A percentile compares a stretch with the other conserved stretches of the same genome.
Evolutionary conservation across 495 filamentous ascomycete species (phyloP).

Genomic region (Podospora australis): DNA sequence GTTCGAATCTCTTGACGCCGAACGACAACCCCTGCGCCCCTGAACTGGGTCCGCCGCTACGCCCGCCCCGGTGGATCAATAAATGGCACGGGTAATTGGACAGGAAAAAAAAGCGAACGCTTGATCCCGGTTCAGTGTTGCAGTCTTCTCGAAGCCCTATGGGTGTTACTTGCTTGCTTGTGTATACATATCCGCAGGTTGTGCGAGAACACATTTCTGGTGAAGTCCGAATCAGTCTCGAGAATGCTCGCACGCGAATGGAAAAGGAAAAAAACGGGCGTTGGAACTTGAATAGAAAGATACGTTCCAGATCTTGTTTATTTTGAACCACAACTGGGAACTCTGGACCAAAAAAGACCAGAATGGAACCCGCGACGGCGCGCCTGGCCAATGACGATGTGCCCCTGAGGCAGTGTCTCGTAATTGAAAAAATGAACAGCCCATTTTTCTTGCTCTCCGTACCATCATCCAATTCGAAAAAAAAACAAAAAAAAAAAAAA

Average conservation of each 20-base stretch:
- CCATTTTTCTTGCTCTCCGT: conserved; percentile 18
- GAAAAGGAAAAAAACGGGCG: background rate
- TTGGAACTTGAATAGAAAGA: background rate
- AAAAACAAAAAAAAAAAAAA: conserved; percentile 28
- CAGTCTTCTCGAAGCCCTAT: conserved; percentile 2
- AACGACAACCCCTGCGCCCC: conserved; percentile 3
- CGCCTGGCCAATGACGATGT: conserved; percentile 17
- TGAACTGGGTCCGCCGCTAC: conserved; percentile 7
- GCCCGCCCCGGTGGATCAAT: conserved; percentile 6
- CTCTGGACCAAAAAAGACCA: conserved; percentile 10
- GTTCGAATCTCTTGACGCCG: conserved; percentile 4
- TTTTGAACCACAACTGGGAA: conserved; percentile 22
- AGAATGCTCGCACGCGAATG: background rate
- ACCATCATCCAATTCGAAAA: conserved; percentile 8
- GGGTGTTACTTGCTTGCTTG: background rate
- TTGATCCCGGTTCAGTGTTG: conserved; percentile 8
- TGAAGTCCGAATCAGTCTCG: too few species aligned
- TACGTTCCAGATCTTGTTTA: conserved; percentile 28
- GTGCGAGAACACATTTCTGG: too few species aligned
- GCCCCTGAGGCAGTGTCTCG: conserved; percentile 16
- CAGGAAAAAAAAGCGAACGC: background rate
- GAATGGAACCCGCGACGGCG: conserved; percentile 16
- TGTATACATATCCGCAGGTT: too few species aligned
- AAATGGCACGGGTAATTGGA: background rate
- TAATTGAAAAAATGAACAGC: conserved; percentile 19